Evolutionary conservation across 192 early-diverging fungal species (phyloP), one percentile per base, ranked within the genome.

Genomic region (Coemansia sp.): DNA sequence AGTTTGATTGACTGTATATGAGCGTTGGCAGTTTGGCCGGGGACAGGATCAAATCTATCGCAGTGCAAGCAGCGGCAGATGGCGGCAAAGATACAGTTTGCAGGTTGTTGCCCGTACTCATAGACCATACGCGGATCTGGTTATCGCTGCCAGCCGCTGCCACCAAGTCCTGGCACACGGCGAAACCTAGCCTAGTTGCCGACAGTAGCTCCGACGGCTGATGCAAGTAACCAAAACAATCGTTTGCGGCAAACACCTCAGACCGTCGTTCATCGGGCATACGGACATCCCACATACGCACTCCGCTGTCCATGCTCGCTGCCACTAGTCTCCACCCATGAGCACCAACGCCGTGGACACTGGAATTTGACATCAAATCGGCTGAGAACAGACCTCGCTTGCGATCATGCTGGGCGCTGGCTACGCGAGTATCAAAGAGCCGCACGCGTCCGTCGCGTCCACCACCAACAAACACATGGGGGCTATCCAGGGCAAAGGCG

Each of bases 381-480:
- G 67, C 7, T 7, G 79, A 26, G 23, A 82, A 33, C 32, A 82
- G 46, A 3, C 79, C 79, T 9, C 64, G 59, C 13, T 35, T 40
- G 17, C 13, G 32, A 39, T 68, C 35, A 46, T 76, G 74, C 9
- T 44, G 30, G 14, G 61, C 46, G 33, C 44, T 44, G 30, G 28
- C 35, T 4, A 73, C 62, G 13, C 79, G 74, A 2, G 17, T 11
- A 42, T 82, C 79, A 33, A 82, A 70, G 5, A 82, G 71, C 43
- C 79, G 64, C 28, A 82, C 67, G 4, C 66, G 37, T 2, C 79
- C 79, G 40, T 82, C 79, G 49, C 79, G 67, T 4, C 79, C 79
- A 26, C 79, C 79, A 39, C 74, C 67, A 40, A 58, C 66, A 39
- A 70, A 63, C 43, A 82, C 68, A 17, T 49, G 19, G 3, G 28